Evolutionary conservation across 352 stramenopile species (phyloP).

Genomic region (Phytophthora pinifolia): DNA sequence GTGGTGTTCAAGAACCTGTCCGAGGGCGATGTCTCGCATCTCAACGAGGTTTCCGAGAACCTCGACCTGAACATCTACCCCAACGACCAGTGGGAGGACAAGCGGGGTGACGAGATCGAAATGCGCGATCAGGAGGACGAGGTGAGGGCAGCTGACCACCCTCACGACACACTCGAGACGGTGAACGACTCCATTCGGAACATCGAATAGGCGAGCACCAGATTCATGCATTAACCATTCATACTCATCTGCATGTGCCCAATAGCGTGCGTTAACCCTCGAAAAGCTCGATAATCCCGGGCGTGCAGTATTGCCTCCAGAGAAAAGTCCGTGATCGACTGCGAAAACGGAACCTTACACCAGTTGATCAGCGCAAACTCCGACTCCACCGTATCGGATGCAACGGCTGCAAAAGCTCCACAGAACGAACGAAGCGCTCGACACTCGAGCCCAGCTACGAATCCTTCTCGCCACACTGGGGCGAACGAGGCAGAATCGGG

Average conservation of each 20-base stretch:
- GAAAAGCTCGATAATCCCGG: constrained; percentile 20
- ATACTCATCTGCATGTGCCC: constrained; percentile 14
- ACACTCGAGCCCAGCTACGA: constrained; percentile 18
- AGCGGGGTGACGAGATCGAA: constrained; percentile 5
- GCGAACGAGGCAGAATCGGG: constrained; percentile 15
- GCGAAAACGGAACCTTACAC: constrained; percentile 21
- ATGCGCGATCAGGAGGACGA: constrained; percentile 16
- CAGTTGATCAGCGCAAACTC: constrained; percentile 30
- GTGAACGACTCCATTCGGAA: constrained; percentile 17
- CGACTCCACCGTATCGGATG: background rate
- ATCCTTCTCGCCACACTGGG: constrained; percentile 18
- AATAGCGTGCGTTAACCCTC: background rate
- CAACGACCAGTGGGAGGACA: constrained; percentile 62
- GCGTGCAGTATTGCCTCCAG: constrained; percentile 27
- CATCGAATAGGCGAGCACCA: constrained; percentile 4
- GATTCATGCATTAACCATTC: background rate
- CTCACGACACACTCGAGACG: constrained; percentile 11
- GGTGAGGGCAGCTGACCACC: constrained; percentile 12
- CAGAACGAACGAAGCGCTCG: constrained; percentile 22
- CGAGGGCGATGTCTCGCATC: constrained; percentile 50
- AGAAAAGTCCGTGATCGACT: constrained; percentile 22
- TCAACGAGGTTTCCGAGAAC: constrained; percentile 62
- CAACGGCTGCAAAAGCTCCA: constrained; percentile 20
- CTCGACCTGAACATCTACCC: constrained; percentile 66
- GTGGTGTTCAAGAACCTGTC: constrained; percentile 67